These are phyloP conservation scores for Clonostachys sp. DNA, from an alignment of 2,329 filamentous ascomycete species.

Conservation along the genomic window DNA sequence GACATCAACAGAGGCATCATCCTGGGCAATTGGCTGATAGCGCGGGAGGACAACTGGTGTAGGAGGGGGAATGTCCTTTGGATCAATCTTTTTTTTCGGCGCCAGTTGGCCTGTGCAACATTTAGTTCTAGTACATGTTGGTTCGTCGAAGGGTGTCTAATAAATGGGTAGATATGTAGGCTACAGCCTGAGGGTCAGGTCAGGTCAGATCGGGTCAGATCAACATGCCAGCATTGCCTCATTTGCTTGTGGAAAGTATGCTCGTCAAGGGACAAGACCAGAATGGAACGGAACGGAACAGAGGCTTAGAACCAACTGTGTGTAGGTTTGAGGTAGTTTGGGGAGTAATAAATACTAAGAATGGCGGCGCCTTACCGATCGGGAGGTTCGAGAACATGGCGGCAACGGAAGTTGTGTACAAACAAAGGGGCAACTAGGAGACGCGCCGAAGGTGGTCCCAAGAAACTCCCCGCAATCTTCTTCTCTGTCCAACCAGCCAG, in stretches of 20 bases:
- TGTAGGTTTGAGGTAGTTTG: background rate
- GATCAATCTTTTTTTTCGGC: conserved; percentile 23
- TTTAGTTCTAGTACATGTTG: conserved; percentile 9
- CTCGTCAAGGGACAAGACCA: background rate
- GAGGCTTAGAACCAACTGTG: too few relatives aligned
- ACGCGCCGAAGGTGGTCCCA: too few relatives aligned
- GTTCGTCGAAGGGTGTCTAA: background rate
- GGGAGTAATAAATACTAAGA: background rate
- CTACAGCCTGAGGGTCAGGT: background rate
- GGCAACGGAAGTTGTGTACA: background rate
- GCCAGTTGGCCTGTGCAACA: conserved; percentile 17
- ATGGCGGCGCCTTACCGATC: conserved; percentile 2
- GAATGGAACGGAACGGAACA: background rate
- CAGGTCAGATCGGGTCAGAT: background rate
- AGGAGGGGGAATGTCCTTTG: conserved; percentile 50
- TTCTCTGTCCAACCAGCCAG: too few relatives aligned
- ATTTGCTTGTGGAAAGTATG: background rate
- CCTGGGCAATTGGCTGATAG: conserved; percentile 29
- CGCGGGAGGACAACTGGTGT: conserved; percentile 50
- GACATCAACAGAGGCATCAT: conserved; percentile 17
- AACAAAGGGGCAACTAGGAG: too few relatives aligned
- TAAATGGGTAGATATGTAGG: background rate
- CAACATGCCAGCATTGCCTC: background rate
- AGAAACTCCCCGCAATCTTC: too few relatives aligned
- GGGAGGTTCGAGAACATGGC: conserved; percentile 4